phyloP scores from a whole-genome alignment of 2,329 filamentous ascomycete genomes.

The Aspergillus flavus region DNA sequence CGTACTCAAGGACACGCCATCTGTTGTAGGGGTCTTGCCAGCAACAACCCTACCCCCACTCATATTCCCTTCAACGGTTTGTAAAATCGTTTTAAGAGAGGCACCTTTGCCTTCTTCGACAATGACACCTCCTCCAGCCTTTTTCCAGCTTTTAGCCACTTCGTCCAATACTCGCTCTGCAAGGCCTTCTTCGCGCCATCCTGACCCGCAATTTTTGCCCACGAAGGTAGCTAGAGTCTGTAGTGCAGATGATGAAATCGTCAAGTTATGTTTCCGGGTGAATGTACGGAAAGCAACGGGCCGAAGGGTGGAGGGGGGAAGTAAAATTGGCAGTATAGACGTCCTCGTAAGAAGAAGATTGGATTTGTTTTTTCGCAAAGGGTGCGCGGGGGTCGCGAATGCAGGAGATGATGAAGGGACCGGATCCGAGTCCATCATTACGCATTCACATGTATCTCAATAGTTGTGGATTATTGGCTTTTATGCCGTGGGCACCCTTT shows the following conservation, averaged over 20 bases:
- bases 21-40: slow-evolving; percentile 50
- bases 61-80: slow-evolving; percentile 84
- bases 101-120: slow-evolving; percentile 76
- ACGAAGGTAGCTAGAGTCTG: slow-evolving; percentile 86
- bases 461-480: neutral
- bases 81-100: slow-evolving; percentile 75
- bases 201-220: slow-evolving; percentile 88
- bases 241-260: slow-evolving; percentile 82
- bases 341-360: slow-evolving; percentile 55
- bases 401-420: slow-evolving; percentile 88
- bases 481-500: neutral
- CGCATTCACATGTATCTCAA: neutral
- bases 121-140: slow-evolving; percentile 82
- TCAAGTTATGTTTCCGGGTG: slow-evolving; percentile 96
- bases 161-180: slow-evolving; percentile 93
- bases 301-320: slow-evolving; percentile 82
- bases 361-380: slow-evolving; percentile 56
- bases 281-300: slow-evolving; percentile 93
- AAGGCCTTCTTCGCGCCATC: slow-evolving; percentile 93
- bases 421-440: slow-evolving; percentile 50
- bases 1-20: slow-evolving; percentile 23
- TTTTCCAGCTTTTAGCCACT: slow-evolving; percentile 89
- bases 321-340: slow-evolving; percentile 81
- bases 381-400: slow-evolving; percentile 83
- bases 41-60: slow-evolving; percentile 65